A percentile compares a stretch with the other conserved stretches of the same genome.
phyloP scores from a whole-genome alignment of 1,284 basidiomycete species.

The Papiliotrema laurentii region DNA sequence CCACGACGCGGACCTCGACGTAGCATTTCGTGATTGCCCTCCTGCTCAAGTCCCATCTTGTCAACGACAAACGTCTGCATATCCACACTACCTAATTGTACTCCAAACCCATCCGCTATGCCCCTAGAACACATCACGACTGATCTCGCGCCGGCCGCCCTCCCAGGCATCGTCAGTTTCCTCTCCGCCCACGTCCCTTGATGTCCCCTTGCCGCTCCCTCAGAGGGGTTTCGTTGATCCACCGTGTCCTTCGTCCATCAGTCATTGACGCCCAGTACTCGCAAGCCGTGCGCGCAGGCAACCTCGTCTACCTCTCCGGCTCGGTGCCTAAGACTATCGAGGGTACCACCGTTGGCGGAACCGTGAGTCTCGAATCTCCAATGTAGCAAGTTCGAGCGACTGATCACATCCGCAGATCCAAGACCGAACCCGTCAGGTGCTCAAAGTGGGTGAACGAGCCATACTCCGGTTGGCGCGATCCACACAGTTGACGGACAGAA shows the following conservation, averaged over 20 bases:
- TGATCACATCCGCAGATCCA: slow-evolving; percentile 15
- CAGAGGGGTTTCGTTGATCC: too few species aligned
- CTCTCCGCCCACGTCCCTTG: not conserved
- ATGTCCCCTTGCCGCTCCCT: not conserved
- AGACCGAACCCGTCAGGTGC: slow-evolving; percentile 39
- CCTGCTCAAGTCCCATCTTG: too few species aligned
- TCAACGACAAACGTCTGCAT: too few species aligned
- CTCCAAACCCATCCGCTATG: too few species aligned
- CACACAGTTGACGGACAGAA: slow-evolving; percentile 18
- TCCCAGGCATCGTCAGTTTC: slow-evolving; percentile 33
- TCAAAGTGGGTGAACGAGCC: slow-evolving; percentile 11
- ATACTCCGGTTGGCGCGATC: too few species aligned
- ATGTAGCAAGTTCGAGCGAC: not conserved
- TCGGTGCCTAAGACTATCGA: slow-evolving; percentile 41
- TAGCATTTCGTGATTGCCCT: too few species aligned
- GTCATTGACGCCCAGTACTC: slow-evolving; percentile 29
- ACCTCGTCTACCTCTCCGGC: slow-evolving; percentile 37
- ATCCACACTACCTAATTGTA: too few species aligned
- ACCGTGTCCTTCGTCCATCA: too few species aligned
- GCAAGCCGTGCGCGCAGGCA: slow-evolving; percentile 40
- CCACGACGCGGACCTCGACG: too few species aligned
- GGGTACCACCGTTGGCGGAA: slow-evolving; percentile 39
- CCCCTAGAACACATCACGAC: slow-evolving; percentile 32
- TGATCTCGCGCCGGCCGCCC: slow-evolving; percentile 35
- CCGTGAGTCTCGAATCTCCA: slow-evolving; percentile 16